phyloP scores from a whole-genome alignment of 2,329 filamentous ascomycete species.

The Apiospora kogelbergensis region DNA sequence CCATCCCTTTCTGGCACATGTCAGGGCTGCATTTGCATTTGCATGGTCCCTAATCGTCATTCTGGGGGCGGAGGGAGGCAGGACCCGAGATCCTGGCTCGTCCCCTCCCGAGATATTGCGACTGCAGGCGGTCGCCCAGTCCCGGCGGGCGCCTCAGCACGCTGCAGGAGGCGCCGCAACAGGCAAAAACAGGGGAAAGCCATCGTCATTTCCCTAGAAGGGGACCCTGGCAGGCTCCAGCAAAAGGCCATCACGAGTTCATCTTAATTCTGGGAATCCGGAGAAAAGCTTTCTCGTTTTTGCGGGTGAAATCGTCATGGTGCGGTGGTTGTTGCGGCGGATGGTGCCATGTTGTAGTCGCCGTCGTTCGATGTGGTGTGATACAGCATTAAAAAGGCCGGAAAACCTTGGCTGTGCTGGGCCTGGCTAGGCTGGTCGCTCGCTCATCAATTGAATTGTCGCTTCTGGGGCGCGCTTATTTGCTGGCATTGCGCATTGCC shows the following conservation, averaged over 20 bases:
- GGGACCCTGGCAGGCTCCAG: neutral
- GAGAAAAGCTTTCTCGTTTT: neutral
- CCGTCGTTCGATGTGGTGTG: neutral
- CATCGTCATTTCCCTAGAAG: neutral
- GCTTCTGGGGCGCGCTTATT: neutral
- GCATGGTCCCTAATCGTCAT: neutral
- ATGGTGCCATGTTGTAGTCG: neutral
- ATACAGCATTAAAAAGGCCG: neutral
- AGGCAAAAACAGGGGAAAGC: neutral
- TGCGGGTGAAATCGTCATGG: neutral
- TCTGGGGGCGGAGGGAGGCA: slow-evolving; percentile 1
- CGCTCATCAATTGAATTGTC: no score
- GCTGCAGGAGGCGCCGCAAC: neutral
- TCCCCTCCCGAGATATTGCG: neutral
- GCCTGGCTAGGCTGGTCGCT: no score
- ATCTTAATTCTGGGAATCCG: slow-evolving; percentile 6
- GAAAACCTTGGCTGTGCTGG: neutral
- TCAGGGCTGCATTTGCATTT: neutral
- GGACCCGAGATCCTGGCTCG: slow-evolving; percentile 1
- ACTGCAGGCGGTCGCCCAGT: neutral
- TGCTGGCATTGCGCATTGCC: no score
- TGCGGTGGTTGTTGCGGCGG: neutral
- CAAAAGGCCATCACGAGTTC: neutral
- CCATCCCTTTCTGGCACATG: neutral
- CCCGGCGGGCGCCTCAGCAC: neutral